Evolutionary conservation across 495 filamentous ascomycete genomes (phyloP).

Genomic region (Cryomyces minteri): DNA sequence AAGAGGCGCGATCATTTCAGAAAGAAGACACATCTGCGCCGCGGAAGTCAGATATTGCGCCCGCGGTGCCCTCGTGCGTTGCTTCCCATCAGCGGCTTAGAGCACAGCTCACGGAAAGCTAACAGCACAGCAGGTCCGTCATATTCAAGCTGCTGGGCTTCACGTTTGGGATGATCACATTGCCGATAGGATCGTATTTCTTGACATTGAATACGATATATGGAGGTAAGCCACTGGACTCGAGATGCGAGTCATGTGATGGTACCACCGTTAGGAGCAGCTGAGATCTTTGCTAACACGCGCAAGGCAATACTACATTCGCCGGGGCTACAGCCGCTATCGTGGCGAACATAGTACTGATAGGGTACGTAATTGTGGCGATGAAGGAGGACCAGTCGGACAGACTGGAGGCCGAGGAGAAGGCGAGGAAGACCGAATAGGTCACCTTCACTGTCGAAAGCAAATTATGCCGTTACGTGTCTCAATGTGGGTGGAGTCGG

Average conservation of each 20-base stretch:
- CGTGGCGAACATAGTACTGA: slow-evolving; percentile 77
- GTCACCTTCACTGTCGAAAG: no score
- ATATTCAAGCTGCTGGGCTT: slow-evolving; percentile 81
- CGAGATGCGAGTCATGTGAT: neutral
- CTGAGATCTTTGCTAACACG: neutral
- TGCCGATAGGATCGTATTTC: slow-evolving; percentile 79
- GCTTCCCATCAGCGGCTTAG: neutral
- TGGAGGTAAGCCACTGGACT: slow-evolving; percentile 31
- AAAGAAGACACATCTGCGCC: slow-evolving; percentile 6
- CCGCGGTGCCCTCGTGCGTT: slow-evolving; percentile 22
- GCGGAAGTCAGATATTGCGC: slow-evolving; percentile 17
- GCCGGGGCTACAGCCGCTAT: slow-evolving; percentile 73
- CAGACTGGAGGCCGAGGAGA: slow-evolving; percentile 30
- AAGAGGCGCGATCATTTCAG: slow-evolving; percentile 14
- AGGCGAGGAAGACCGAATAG: slow-evolving; percentile 42
- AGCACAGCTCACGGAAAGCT: slow-evolving; percentile 2
- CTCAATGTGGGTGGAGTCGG: no score
- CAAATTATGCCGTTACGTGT: no score
- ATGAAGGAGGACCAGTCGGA: slow-evolving; percentile 74
- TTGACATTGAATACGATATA: slow-evolving; percentile 59
- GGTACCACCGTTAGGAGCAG: neutral
- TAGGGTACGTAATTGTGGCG: slow-evolving; percentile 81
- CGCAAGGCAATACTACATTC: slow-evolving; percentile 64
- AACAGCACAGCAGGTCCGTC: slow-evolving; percentile 39
- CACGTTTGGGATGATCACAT: slow-evolving; percentile 73